phyloP scores from a whole-genome alignment of 225 moss, liverwort and hornwort species.

The Physcomitrellopsis africana region DNA sequence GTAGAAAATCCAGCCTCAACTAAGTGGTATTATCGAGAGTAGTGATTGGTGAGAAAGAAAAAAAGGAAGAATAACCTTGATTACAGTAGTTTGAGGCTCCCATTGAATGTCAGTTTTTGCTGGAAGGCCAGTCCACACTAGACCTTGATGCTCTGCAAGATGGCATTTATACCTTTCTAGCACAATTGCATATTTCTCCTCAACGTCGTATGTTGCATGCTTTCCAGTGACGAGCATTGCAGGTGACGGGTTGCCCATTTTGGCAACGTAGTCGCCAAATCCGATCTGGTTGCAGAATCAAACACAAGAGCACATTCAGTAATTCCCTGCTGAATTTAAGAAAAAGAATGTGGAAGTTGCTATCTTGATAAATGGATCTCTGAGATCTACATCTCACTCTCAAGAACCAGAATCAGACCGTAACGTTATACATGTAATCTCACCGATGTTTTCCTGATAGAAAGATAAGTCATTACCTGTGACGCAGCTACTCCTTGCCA shows the following conservation, averaged over 20 bases:
- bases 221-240: conserved; percentile 51
- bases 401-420: not conserved
- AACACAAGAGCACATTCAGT: not conserved
- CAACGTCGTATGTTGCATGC: conserved; percentile 70
- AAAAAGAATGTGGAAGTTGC: not conserved
- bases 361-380: not conserved
- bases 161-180: conserved; percentile 70
- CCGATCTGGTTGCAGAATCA: conserved; percentile 51
- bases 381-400: not conserved
- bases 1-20: not conserved
- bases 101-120: conserved; percentile 62
- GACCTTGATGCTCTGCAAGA: conserved; percentile 68
- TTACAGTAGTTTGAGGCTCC: conserved; percentile 77
- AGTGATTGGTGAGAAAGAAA: too few relatives aligned
- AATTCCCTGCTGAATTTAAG: not conserved
- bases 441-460: not conserved
- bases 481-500: conserved; percentile 63
- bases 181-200: conserved; percentile 53
- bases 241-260: conserved; percentile 46
- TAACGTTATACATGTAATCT: conserved; percentile 6
- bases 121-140: conserved; percentile 76
- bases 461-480: conserved; percentile 48
- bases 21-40: not conserved
- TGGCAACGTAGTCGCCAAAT: conserved; percentile 75
- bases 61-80: conserved; percentile 51